Evolutionary conservation across 768 basidiomycete genomes (phyloP), one percentile per base, ranked within the genome.

Genomic region (Dendrothele bispora): DNA sequence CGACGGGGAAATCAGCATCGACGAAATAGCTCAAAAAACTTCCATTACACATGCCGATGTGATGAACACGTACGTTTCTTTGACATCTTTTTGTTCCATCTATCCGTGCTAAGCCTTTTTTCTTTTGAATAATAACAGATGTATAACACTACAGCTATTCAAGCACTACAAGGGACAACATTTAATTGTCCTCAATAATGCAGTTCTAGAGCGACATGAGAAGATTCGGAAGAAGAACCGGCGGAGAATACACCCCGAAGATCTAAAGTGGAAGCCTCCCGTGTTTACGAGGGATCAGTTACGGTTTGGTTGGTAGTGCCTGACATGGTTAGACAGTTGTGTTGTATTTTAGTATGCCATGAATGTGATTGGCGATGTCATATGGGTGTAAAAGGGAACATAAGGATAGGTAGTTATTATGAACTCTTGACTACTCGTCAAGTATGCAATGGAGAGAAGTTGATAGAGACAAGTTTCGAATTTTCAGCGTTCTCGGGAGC

Each of bases 161-260:
- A 95, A 95, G 59, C 93, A 93, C 63, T 91, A 88, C 76, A 98
- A 97, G 61, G 94, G 92, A 8, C 87, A 89, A 58, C 91, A 98
- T 64, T 85, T 95, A 52, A 90, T 98, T 49, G 92, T 86, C 66
- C 76, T 99, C 36, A 91, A 93, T 41, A 93, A 95, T 50, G 79
- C 88, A 25, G 86, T 97, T 26, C 73, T 98, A 39, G 94, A 95
- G 65, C 88, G 92, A 63, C 86, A 97, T 67, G 84, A 88, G 65
- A 94, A 92, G 63, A 77, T 82, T 25, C 82, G 79, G 68, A 78
- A 72, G 61, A 99, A 98, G 70, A 78, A 81, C 41, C 75, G 86
- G 52, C 78, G 85, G 40, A 73, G 85, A 46, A 95, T 99, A 54
- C 78, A 90, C 54, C 73, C 95, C 26, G 83, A 88, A 50, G 74